Conservation (phyloP, 2,329 filamentous ascomycete genomes). For the Penicillium paneum region DNA sequence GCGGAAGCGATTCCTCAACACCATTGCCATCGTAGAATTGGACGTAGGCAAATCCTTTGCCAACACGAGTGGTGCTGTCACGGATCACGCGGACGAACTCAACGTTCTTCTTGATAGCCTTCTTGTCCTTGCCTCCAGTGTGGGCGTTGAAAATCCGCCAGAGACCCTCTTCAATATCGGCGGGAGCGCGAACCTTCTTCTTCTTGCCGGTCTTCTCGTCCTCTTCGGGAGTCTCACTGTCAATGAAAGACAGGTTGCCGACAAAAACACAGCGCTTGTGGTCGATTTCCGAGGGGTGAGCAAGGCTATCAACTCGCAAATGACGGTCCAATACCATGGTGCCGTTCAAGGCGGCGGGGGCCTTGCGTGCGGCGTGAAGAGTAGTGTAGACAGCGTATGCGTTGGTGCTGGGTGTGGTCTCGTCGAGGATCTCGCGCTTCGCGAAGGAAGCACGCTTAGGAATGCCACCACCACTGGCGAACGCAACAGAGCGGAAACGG, state of each 20-base stretch:
- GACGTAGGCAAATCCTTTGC: slow-evolving; percentile 96
- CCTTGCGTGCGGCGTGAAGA: slow-evolving; percentile 68
- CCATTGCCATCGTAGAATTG: slow-evolving; percentile 88
- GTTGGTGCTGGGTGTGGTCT: slow-evolving; percentile 89
- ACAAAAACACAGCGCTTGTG: slow-evolving; percentile 92
- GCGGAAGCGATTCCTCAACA: slow-evolving; percentile 84
- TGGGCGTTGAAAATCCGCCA: slow-evolving; percentile 43
- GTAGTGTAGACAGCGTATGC: slow-evolving; percentile 90
- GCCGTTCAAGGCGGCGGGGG: slow-evolving; percentile 76
- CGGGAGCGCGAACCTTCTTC: slow-evolving; percentile 71
- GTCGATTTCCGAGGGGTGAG: slow-evolving; percentile 78
- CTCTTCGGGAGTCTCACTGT: slow-evolving; percentile 73
- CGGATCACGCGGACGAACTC: slow-evolving; percentile 92
- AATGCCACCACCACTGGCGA: slow-evolving; percentile 64
- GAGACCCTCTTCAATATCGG: slow-evolving; percentile 84
- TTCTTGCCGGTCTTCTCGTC: slow-evolving; percentile 57
- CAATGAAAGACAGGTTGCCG: slow-evolving; percentile 92
- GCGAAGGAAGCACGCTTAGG: slow-evolving; percentile 95
- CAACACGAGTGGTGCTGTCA: slow-evolving; percentile 84
- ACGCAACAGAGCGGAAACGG: slow-evolving; percentile 90
- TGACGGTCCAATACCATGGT: slow-evolving; percentile 80
- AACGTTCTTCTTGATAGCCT: slow-evolving; percentile 66
- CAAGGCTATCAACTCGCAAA: slow-evolving; percentile 83
- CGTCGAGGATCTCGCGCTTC: slow-evolving; percentile 82
- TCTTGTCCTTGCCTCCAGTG: slow-evolving; percentile 30